phyloP scores from a whole-genome alignment of 352 stramenopile species.

The Phytophthora niederhauseri region DNA sequence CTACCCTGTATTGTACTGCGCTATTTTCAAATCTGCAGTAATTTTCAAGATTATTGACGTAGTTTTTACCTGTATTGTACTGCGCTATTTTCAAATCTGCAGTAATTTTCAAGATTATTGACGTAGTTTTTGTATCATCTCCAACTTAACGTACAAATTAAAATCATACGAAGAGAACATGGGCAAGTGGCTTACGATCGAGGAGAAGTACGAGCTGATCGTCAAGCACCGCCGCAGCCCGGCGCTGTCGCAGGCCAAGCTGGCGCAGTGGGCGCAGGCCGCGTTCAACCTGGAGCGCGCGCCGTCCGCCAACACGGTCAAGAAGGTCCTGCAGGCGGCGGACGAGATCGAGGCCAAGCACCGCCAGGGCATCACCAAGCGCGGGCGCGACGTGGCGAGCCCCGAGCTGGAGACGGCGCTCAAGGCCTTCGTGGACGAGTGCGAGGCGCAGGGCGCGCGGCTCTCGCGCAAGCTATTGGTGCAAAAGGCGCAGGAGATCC shows the following conservation, averaged over 20 bases:
- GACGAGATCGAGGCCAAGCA: constrained; percentile 29
- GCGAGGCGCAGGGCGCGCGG: not conserved
- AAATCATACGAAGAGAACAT: constrained; percentile 6
- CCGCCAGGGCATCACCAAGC: constrained; percentile 27
- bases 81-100: no score
- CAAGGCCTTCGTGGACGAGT: constrained; percentile 17
- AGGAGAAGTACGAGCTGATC: constrained; percentile 34
- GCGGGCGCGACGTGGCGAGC: constrained; percentile 26
- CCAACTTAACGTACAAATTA: no score
- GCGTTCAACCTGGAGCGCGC: constrained; percentile 27
- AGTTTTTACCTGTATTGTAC: no score
- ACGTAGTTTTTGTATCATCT: no score
- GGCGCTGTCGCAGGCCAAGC: constrained; percentile 27
- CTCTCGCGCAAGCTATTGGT: constrained; percentile 33
- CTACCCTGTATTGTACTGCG: no score
- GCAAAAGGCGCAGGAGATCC: constrained; percentile 28
- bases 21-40: no score
- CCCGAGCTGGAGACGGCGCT: constrained; percentile 30
- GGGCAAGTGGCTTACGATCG: constrained; percentile 33
- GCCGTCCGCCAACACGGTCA: constrained; percentile 29
- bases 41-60: no score
- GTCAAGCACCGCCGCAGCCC: constrained; percentile 28
- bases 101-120: no score
- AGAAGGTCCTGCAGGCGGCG: constrained; percentile 25
- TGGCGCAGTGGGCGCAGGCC: constrained; percentile 23